Evolutionary conservation across 768 basidiomycete species (phyloP), one percentile per base, ranked within the genome.

Genomic region (Stropharia rugosoannulata): DNA sequence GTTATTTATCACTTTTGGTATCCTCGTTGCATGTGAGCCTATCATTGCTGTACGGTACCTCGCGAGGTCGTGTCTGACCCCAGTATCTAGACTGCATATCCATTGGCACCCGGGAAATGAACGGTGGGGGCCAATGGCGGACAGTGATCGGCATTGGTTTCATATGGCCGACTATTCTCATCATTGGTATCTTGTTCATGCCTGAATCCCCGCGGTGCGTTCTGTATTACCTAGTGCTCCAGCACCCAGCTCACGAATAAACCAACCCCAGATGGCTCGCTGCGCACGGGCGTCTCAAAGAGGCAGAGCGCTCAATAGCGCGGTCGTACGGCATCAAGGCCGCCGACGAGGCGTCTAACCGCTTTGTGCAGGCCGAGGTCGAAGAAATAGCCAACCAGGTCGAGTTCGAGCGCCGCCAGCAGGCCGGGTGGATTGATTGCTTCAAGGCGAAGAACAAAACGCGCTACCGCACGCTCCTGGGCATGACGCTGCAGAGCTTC

Each of bases 1-100:
- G 62, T 71, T 86, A 12, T 85, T 86, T 69, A 87, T 88, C 62
- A 88, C 87, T 0, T 76, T 85, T 57, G 87, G 88, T 63, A 88
- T 86, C 58, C 76, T 87, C 32, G 77, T 86, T 40, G 83, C 86
- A 35, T 86, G 80, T 82, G 59, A 46, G 79, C 72, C 5, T n/a
- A 3, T 16, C 36, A 44, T 18, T 50, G 19, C 22, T 1, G 9
- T n/a, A 9, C 9, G 15, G 7, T 29, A 4, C 7, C 43, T 16
- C 27, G 32, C 9, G n/a, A 41, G 1, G 8, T 15, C 41, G 4
- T 19, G 10, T 27, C 18, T 5, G 40, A 18, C 0, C 4, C 12
- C 2, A 18, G 12, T 18, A 19, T 5, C 27, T n/a, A 83, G 82
- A 88, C 65, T 82, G 80, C 59, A 84, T 90, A 49, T 80, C 79